Percentiles rank a stretch among this genome's conserved stretches.
phyloP scores from a whole-genome alignment of 2,329 filamentous ascomycete species.

The Rhynchosporium secalis region DNA sequence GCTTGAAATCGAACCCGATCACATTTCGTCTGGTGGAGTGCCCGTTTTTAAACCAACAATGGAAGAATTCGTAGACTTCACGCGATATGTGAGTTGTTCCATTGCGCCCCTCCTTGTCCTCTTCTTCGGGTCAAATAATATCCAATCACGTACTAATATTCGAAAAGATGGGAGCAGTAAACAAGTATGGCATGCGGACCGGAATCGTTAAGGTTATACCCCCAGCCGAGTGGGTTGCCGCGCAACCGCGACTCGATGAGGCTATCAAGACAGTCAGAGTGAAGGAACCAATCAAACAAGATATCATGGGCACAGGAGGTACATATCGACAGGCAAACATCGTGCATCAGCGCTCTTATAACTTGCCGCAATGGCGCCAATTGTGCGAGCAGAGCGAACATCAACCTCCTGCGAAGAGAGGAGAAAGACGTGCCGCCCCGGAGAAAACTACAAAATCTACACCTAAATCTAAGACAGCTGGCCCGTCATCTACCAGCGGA shows the following conservation, averaged over 20 bases:
- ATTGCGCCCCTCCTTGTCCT: not conserved
- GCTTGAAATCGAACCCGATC: constrained; percentile 78
- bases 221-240: constrained; percentile 87
- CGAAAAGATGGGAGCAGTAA: constrained; percentile 70
- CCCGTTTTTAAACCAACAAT: constrained; percentile 95
- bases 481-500: constrained; percentile 24
- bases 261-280: constrained; percentile 89
- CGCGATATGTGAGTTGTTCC: constrained; percentile 70
- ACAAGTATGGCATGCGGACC: constrained; percentile 94
- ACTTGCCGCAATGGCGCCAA: constrained; percentile 91
- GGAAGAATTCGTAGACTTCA: constrained; percentile 92
- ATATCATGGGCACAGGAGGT: constrained; percentile 93
- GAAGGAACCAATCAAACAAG: constrained; percentile 96
- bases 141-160: constrained; percentile 24
- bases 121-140: not conserved
- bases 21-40: constrained; percentile 81
- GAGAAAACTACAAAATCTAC: constrained; percentile 39
- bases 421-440: constrained; percentile 66
- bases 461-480: constrained; percentile 36
- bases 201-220: constrained; percentile 96
- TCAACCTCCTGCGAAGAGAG: constrained; percentile 87
- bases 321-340: constrained; percentile 98
- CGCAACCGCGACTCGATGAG: constrained; percentile 76
- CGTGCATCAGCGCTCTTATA: constrained; percentile 93
- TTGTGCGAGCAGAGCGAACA: constrained; percentile 94